Percentiles rank a stretch among this genome's conserved stretches.
These are phyloP conservation scores for Polyporus arcularius DNA, from an alignment of 768 basidiomycete species.

Conservation along the genomic window DNA sequence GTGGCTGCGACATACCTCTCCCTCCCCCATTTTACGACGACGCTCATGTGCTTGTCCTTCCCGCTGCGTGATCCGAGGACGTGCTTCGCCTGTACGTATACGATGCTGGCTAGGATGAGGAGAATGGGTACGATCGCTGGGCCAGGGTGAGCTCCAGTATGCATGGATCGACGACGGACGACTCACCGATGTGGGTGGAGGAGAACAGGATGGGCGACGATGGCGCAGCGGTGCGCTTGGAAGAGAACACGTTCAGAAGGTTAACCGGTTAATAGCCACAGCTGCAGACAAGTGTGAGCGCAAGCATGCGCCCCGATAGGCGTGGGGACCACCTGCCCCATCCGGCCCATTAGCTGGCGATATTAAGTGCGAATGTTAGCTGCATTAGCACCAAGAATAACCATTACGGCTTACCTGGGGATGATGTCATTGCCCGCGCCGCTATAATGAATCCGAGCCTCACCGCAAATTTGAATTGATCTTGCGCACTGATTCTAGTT, in stretches of 20 bases:
- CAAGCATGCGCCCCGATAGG: not conserved
- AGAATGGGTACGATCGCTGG: constrained; percentile 27
- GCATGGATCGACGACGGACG: not conserved
- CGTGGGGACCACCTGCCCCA: constrained; percentile 11
- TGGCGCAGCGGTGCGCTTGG: constrained; percentile 11
- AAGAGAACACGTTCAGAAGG: constrained; percentile 5
- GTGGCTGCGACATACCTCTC: constrained; percentile 36
- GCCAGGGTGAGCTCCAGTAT: constrained; percentile 2
- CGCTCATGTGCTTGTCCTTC: constrained; percentile 32
- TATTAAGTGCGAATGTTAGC: not conserved
- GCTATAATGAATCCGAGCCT: constrained; percentile 4
- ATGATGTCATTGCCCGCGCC: constrained; percentile 14
- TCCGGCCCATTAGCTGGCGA: not conserved
- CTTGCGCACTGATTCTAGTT: not conserved
- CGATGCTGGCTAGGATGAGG: constrained; percentile 31
- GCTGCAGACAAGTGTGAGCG: not conserved
- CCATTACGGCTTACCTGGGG: not conserved
- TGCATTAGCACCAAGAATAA: not conserved
- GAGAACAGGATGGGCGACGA: constrained; percentile 22
- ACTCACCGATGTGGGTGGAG: constrained; percentile 24
- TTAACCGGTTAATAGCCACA: not conserved
- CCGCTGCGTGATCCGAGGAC: constrained; percentile 15
- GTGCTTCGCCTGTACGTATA: constrained; percentile 28
- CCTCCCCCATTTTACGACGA: constrained; percentile 52
- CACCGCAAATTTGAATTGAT: constrained; percentile 9